These are phyloP conservation scores for Stromatinia cepivora DNA, from an alignment of 2,329 filamentous ascomycete species.

Conservation along the genomic window DNA sequence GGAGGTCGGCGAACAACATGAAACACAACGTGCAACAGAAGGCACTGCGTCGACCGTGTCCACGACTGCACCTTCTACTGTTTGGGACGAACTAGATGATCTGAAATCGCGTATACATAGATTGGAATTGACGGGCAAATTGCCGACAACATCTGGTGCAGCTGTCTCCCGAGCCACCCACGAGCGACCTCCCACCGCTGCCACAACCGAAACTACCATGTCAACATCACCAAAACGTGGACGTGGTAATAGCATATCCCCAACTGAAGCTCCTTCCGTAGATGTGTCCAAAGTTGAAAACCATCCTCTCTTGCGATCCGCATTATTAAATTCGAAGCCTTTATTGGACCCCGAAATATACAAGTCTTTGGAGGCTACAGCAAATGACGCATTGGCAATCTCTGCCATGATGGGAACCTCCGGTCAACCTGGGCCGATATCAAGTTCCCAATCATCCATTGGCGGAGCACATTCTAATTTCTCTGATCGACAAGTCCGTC, in stretches of 20 bases:
- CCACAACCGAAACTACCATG: constrained; percentile 85
- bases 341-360: constrained; percentile 72
- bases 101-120: constrained; percentile 90
- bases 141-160: constrained; percentile 78
- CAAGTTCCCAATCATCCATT: constrained; percentile 54
- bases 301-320: constrained; percentile 78
- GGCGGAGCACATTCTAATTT: constrained; percentile 45
- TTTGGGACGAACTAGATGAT: constrained; percentile 97
- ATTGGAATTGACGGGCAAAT: constrained; percentile 84
- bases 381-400: constrained; percentile 76
- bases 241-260: constrained; percentile 51
- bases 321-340: constrained; percentile 74
- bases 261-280: constrained; percentile 48
- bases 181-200: constrained; percentile 86
- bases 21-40: constrained; percentile 52
- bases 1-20: constrained; percentile 47
- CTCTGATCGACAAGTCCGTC: constrained; percentile 80
- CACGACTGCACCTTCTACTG: constrained; percentile 84
- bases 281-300: constrained; percentile 53
- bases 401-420: constrained; percentile 74
- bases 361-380: constrained; percentile 75
- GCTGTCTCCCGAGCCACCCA: constrained; percentile 63
- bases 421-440: constrained; percentile 67
- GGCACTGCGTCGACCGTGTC: constrained; percentile 86
- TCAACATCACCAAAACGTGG: constrained; percentile 83